Evolutionary conservation across 2,329 filamentous ascomycete genomes (phyloP).

Genomic region (Grosmannia clavigera): DNA sequence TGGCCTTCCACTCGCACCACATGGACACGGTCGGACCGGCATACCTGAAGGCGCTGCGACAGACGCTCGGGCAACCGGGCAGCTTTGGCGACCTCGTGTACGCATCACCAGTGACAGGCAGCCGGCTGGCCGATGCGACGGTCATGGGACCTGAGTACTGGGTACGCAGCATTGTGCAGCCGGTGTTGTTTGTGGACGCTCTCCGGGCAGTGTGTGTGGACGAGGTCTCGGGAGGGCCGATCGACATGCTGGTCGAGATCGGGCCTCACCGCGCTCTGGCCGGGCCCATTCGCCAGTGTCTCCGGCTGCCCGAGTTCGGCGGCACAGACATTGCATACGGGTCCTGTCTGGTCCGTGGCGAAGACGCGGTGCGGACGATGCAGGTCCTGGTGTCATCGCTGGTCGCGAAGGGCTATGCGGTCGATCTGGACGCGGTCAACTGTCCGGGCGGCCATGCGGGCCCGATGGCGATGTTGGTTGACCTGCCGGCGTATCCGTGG

Average conservation of each 20-base stretch:
- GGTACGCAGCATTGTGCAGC: conserved; percentile 16
- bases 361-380: conserved; percentile 10
- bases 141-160: conserved; percentile 14
- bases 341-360: conserved; percentile 7
- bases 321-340: not conserved
- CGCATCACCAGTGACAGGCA: conserved; percentile 14
- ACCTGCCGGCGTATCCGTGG: conserved; percentile 33
- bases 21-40: conserved; percentile 14
- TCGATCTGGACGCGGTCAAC: conserved; percentile 10
- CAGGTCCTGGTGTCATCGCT: conserved; percentile 10
- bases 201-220: conserved; percentile 10
- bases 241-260: conserved; percentile 15
- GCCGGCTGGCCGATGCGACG: conserved; percentile 5
- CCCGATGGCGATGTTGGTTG: conserved; percentile 19
- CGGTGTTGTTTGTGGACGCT: conserved; percentile 16
- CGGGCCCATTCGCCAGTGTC: conserved; percentile 15
- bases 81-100: not conserved
- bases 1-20: conserved; percentile 22
- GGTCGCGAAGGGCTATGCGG: conserved; percentile 4
- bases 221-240: not conserved
- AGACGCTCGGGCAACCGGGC: not conserved
- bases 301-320: conserved; percentile 5
- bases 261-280: conserved; percentile 16
- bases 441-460: too few species aligned
- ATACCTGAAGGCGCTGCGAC: conserved; percentile 11